These are phyloP conservation scores for Botrytis pseudocinerea DNA, from an alignment of 2,329 filamentous ascomycete genomes.

Conservation along the genomic window DNA sequence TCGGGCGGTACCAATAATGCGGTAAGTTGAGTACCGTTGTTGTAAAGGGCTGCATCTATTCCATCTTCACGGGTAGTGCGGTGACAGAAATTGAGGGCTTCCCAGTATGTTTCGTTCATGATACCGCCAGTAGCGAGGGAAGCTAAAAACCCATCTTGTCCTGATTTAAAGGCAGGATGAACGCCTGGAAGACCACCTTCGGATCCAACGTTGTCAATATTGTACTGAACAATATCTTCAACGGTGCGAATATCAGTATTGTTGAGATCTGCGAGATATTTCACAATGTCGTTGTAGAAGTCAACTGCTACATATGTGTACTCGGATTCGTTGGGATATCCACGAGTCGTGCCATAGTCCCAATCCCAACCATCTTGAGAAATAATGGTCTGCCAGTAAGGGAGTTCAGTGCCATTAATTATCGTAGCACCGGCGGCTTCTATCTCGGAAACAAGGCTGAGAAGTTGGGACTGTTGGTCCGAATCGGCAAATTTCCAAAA, in stretches of 20 bases:
- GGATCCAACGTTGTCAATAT: slow-evolving; percentile 61
- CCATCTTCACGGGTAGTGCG: slow-evolving; percentile 61
- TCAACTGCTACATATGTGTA: slow-evolving; percentile 72
- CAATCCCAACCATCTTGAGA: slow-evolving; percentile 72
- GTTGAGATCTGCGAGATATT: slow-evolving; percentile 53
- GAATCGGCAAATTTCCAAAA: slow-evolving; percentile 65
- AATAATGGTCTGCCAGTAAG: slow-evolving; percentile 61
- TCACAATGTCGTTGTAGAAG: slow-evolving; percentile 57
- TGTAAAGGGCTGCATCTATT: slow-evolving; percentile 65
- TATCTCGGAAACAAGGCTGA: slow-evolving; percentile 54
- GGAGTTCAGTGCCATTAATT: slow-evolving; percentile 69
- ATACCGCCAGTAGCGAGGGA: slow-evolving; percentile 61
- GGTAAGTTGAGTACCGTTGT: slow-evolving; percentile 50
- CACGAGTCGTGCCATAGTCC: slow-evolving; percentile 63
- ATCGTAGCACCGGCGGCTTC: slow-evolving; percentile 63
- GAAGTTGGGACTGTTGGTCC: slow-evolving; percentile 56
- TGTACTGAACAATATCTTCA: slow-evolving; percentile 66
- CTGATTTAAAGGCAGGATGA: slow-evolving; percentile 65
- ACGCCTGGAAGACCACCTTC: slow-evolving; percentile 66
- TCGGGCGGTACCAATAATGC: slow-evolving; percentile 69
- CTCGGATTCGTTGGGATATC: slow-evolving; percentile 70
- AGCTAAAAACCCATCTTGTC: slow-evolving; percentile 70
- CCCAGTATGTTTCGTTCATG: slow-evolving; percentile 64
- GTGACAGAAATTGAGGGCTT: slow-evolving; percentile 63
- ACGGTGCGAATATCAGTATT: slow-evolving; percentile 56